phyloP scores from a whole-genome alignment of 1,284 basidiomycete genomes.

The Microbotryum lychnidis-dioicae region DNA sequence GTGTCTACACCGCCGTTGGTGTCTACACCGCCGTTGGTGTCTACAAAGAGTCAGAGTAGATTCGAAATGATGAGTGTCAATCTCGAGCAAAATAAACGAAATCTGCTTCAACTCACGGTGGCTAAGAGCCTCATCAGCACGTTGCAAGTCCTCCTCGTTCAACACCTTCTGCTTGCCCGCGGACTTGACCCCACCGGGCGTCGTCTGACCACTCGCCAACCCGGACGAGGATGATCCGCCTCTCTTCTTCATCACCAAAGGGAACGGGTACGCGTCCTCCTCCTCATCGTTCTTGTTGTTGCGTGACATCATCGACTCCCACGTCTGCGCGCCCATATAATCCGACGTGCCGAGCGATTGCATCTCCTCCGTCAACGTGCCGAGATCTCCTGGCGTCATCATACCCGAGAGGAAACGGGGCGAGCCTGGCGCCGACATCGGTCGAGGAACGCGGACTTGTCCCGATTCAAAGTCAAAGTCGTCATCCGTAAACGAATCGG shows the following conservation, averaged over 20 bases:
- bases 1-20: no score
- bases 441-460: conserved; percentile 55
- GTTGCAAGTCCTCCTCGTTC: conserved; percentile 70
- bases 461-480: conserved; percentile 57
- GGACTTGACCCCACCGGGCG: conserved; percentile 56
- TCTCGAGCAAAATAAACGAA: no score
- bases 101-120: conserved; percentile 8
- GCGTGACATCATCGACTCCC: conserved; percentile 33
- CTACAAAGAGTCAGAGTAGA: no score
- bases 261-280: conserved; percentile 80
- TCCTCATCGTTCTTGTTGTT: conserved; percentile 57
- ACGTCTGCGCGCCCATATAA: conserved; percentile 50
- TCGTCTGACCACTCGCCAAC: conserved; percentile 69
- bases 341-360: conserved; percentile 75
- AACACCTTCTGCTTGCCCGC: conserved; percentile 49
- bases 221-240: conserved; percentile 60
- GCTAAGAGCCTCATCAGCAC: conserved; percentile 68
- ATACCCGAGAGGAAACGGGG: conserved; percentile 63
- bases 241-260: conserved; percentile 59
- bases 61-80: no score
- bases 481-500: conserved; percentile 69
- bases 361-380: conserved; percentile 79
- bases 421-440: conserved; percentile 75
- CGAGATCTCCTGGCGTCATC: conserved; percentile 76
- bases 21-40: no score